Base-by-base conservation (phyloP, 768 basidiomycete species). In the Lactarius tabidus region DNA sequence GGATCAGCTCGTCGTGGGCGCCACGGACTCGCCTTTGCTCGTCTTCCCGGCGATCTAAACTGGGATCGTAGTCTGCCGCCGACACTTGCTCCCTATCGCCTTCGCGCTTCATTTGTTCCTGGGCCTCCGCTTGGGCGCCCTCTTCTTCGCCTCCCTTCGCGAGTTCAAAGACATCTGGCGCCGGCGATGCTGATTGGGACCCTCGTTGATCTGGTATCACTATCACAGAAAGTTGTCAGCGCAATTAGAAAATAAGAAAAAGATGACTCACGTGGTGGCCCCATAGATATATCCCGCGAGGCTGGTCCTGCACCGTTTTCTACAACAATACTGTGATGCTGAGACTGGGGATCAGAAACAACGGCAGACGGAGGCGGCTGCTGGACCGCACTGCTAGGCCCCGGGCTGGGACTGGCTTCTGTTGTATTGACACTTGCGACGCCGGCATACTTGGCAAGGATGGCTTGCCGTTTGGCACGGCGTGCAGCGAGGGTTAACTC, bases 31-130 rank as follows among this genome's bases (percentile, higher is more conserved):
- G 84, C 68, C 85, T 85, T 64, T 86, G 86, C 67, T 93, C 91
- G 67, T 95, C 93, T 72, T 92, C 91, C 28, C 88, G 82, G 28
- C 89, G 83, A 77, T 98, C 96, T 69, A 89, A 73, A 69, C 82
- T 86, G 38, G 89, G 87, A 73, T 98, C 91, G 75, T 97, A 97
- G 76, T 98, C 95, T 53, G 94, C 95, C 26, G 95, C 95, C 35
- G 87, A 90, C 52, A 97, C 80, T 72, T 93, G 90, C 69, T 89
- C 86, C 38, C 74, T 79, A 60, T 76, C 78, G 41, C 76, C 79
- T 57, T 82, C 79, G 4, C 63, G 68, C 67, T 80, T 79, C 36
- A 75, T 75, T 67, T 78, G 79, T 43, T 77, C 78, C 58, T 82
- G 79, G 18, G 77, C 78, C 61, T 81, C 80, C 9, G 78, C 79